A percentile compares a stretch with the other conserved stretches of the same genome.
These are phyloP conservation scores for Sclerotiophoma versabilis DNA, from an alignment of 2,329 filamentous ascomycete species.

Conservation along the genomic window DNA sequence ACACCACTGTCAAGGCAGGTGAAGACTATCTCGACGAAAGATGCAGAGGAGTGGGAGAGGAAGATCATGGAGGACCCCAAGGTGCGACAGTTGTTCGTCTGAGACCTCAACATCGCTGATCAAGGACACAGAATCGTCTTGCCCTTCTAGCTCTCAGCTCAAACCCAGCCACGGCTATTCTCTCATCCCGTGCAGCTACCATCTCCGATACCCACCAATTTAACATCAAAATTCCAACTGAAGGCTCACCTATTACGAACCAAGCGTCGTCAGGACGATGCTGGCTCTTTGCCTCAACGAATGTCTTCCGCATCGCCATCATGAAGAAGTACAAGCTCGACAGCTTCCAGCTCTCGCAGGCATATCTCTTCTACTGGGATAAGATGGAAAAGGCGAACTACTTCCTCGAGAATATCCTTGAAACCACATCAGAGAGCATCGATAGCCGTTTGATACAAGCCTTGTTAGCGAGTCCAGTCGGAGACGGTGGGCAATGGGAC, in stretches of 20 bases:
- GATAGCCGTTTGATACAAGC: conserved; percentile 76
- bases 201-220: conserved; percentile 79
- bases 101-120: background rate
- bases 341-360: conserved; percentile 84
- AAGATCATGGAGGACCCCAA: conserved; percentile 69
- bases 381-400: conserved; percentile 92
- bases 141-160: conserved; percentile 76
- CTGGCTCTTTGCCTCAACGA: conserved; percentile 93
- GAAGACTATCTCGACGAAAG: conserved; percentile 57
- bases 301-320: conserved; percentile 86
- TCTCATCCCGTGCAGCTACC: conserved; percentile 68
- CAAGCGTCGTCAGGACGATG: conserved; percentile 83
- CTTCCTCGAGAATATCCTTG: conserved; percentile 84
- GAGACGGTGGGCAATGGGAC: conserved; percentile 89
- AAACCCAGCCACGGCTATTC: conserved; percentile 69
- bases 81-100: conserved; percentile 51
- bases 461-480: conserved; percentile 71
- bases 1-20: conserved; percentile 36
- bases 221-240: conserved; percentile 81
- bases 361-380: conserved; percentile 92
- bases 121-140: conserved; percentile 65
- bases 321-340: conserved; percentile 83
- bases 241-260: conserved; percentile 84
- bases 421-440: conserved; percentile 73
- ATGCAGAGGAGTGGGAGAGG: conserved; percentile 66